Conservation (phyloP, 129 eudicot species). For the Lonicera japonica region DNA sequence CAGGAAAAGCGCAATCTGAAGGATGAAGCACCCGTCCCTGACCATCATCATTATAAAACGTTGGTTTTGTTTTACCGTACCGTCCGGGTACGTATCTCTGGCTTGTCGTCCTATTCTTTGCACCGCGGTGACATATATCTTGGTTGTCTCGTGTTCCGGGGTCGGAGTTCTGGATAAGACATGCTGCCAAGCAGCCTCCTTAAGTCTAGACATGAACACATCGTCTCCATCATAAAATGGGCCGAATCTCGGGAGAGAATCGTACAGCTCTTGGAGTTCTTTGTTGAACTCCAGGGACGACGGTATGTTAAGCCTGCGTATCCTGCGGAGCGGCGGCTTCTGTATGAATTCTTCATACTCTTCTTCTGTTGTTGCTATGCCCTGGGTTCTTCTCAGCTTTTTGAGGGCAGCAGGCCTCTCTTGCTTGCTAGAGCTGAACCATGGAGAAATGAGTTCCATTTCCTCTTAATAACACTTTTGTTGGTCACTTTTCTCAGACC, state of each 20-base stretch:
- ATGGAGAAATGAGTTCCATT: too few relatives aligned
- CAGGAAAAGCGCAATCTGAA: constrained; percentile 14
- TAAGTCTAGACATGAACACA: not conserved
- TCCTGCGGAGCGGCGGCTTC: constrained; percentile 4
- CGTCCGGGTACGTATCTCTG: constrained; percentile 9
- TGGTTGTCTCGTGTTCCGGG: not conserved
- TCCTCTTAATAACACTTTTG: too few relatives aligned
- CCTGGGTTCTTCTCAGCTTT: not conserved
- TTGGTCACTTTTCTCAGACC: too few relatives aligned
- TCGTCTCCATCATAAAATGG: constrained; percentile 2
- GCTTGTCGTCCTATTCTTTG: constrained; percentile 5
- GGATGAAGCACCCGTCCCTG: constrained; percentile 25
- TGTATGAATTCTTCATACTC: constrained; percentile 8
- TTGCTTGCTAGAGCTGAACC: too few relatives aligned
- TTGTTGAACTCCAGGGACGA: not conserved
- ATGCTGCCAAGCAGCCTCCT: constrained; percentile 16
- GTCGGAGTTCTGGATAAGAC: not conserved
- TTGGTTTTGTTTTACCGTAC: not conserved
- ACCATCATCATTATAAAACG: constrained; percentile 16
- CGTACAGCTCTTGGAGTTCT: constrained; percentile 1
- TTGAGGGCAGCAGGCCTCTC: not conserved
- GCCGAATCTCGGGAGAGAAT: constrained; percentile 4
- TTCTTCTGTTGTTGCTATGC: too few relatives aligned
- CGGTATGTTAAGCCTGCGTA: constrained; percentile 4
- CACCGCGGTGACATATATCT: constrained; percentile 3